Conservation (phyloP, 2,329 filamentous ascomycete genomes). For the Tolypocladium tropicale region DNA sequence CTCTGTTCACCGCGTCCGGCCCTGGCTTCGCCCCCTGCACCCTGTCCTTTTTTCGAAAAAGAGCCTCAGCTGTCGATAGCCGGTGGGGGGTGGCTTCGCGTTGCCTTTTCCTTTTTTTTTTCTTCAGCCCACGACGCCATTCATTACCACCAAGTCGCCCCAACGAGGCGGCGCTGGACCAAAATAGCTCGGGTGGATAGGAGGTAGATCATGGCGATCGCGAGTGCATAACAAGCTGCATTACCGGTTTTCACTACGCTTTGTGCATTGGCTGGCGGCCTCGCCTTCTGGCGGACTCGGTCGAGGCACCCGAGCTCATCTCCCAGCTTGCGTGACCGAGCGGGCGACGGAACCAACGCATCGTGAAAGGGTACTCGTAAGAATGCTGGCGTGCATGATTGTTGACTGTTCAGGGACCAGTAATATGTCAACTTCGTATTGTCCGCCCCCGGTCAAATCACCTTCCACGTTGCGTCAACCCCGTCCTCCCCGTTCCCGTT, state of each 20-base stretch:
- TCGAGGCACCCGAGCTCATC: background rate
- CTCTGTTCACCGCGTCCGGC: background rate
- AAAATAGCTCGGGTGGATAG: background rate
- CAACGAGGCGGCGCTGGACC: background rate
- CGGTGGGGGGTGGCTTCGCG: background rate
- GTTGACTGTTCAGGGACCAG: no score
- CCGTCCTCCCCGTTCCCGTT: background rate
- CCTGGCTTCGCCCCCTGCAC: background rate
- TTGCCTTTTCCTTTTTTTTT: background rate
- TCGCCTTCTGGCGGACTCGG: background rate
- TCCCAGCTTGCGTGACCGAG: background rate
- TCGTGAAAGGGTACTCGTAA: no score
- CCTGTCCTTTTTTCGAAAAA: background rate
- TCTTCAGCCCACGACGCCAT: background rate
- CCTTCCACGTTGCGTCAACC: background rate
- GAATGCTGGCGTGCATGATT: no score
- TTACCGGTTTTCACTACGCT: background rate
- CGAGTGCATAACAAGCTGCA: background rate
- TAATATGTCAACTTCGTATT: no score
- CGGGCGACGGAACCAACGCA: background rate
- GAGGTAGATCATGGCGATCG: background rate
- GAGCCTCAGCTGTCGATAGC: background rate
- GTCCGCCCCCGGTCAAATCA: no score
- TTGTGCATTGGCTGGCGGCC: background rate
- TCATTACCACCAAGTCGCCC: background rate